Conservation (phyloP, 768 basidiomycete species). For the Amanita rimosa region DNA sequence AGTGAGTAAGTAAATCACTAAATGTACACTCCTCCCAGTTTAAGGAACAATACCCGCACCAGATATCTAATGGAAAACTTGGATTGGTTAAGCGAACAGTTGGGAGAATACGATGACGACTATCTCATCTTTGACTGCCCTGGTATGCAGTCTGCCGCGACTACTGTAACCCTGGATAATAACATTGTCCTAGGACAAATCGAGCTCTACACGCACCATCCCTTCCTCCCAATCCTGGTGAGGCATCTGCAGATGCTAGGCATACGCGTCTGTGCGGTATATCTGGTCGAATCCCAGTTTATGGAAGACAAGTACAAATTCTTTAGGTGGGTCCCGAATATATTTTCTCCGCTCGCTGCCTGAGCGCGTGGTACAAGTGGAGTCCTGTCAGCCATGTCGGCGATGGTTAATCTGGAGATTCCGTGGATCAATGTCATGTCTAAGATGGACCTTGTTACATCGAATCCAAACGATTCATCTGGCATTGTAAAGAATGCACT, state of each 20-base stretch:
- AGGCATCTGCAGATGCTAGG: constrained; percentile 62
- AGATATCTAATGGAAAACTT: constrained; percentile 96
- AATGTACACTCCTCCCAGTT: not conserved
- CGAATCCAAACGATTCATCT: constrained; percentile 46
- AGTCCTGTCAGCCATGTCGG: constrained; percentile 95
- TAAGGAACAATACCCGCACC: no score
- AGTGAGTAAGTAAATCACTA: constrained; percentile 64
- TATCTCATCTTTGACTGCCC: constrained; percentile 92
- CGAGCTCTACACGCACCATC: constrained; percentile 97
- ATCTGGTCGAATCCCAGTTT: constrained; percentile 96
- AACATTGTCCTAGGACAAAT: constrained; percentile 64
- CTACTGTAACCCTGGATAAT: not conserved
- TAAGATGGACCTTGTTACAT: constrained; percentile 94
- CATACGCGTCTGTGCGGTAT: constrained; percentile 80
- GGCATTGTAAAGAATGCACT: constrained; percentile 61
- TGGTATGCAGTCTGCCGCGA: constrained; percentile 23
- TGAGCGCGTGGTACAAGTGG: constrained; percentile 42
- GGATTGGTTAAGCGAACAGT: constrained; percentile 96
- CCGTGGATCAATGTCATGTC: constrained; percentile 98
- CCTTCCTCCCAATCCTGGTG: constrained; percentile 88
- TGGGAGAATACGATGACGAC: constrained; percentile 92
- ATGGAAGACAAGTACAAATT: constrained; percentile 99
- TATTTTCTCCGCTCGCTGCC: not conserved
- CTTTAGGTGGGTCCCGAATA: constrained; percentile 51
- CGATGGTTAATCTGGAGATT: constrained; percentile 96